A percentile compares a stretch with the other conserved stretches of the same genome.
Evolutionary conservation across 352 stramenopile species (phyloP).

Genomic region (Phytopythium delawarense): DNA sequence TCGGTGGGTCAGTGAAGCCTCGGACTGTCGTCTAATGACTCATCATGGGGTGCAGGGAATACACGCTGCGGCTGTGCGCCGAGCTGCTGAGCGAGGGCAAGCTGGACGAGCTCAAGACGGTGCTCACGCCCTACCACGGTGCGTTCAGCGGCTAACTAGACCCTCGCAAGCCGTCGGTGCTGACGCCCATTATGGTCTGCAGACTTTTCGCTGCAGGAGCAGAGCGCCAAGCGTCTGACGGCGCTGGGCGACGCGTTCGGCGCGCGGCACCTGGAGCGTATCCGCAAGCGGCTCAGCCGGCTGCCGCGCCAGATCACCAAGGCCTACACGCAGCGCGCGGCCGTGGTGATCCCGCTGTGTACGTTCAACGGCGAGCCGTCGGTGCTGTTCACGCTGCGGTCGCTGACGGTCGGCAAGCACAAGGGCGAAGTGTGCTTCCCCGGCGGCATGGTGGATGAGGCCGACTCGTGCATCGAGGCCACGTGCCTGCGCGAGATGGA

Average conservation of each 20-base stretch:
- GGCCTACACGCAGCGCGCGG: constrained; percentile 87
- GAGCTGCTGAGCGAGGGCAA: constrained; percentile 73
- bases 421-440: constrained; percentile 97
- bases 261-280: constrained; percentile 85
- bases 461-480: constrained; percentile 91
- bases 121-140: constrained; percentile 78
- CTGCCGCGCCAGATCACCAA: constrained; percentile 93
- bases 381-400: constrained; percentile 95
- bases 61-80: constrained; percentile 73
- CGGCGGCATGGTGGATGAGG: constrained; percentile 93
- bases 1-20: neutral
- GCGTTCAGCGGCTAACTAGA: constrained; percentile 7
- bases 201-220: constrained; percentile 47
- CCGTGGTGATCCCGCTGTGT: constrained; percentile 96
- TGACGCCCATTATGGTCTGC: constrained; percentile 2
- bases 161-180: neutral
- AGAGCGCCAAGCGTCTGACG: constrained; percentile 36
- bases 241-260: constrained; percentile 74
- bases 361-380: constrained; percentile 94
- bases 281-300: constrained; percentile 93
- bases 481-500: constrained; percentile 98
- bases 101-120: constrained; percentile 58
- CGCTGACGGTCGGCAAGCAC: constrained; percentile 88
- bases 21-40: neutral
- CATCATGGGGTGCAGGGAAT: constrained; percentile 32